Evolutionary conservation across 768 basidiomycete species (phyloP).

Genomic region (Sarcodon sp.): DNA sequence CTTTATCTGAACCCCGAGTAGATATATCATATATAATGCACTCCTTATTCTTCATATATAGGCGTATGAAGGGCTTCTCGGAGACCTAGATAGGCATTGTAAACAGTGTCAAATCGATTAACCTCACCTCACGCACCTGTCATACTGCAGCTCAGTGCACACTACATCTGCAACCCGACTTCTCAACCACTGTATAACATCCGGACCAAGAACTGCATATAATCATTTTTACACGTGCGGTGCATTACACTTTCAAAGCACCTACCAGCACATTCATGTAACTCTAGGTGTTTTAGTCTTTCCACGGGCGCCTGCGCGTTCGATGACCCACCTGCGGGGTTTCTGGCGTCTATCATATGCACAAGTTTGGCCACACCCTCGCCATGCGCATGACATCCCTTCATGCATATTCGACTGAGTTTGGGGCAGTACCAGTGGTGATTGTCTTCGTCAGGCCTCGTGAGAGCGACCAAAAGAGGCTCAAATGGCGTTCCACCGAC

Average conservation of each 20-base stretch:
- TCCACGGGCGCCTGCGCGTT: constrained; percentile 25
- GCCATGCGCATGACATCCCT: constrained; percentile 49
- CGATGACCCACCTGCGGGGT: constrained; percentile 32
- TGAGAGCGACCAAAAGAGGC: constrained; percentile 43
- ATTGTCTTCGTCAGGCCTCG: constrained; percentile 46
- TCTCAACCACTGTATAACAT: constrained; percentile 59
- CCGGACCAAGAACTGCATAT: constrained; percentile 40
- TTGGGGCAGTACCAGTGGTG: constrained; percentile 51
- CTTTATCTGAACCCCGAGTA: too few relatives aligned
- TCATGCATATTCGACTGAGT: constrained; percentile 46
- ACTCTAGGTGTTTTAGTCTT: constrained; percentile 43
- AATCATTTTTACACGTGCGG: too few relatives aligned
- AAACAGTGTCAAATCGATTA: background rate
- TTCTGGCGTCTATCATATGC: constrained; percentile 58
- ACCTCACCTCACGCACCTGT: constrained; percentile 15
- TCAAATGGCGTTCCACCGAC: constrained; percentile 59
- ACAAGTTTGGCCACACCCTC: constrained; percentile 60
- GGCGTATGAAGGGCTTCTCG: background rate
- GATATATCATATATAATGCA: too few relatives aligned
- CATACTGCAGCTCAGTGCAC: constrained; percentile 46
- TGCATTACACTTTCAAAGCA: too few relatives aligned
- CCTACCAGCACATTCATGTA: constrained; percentile 38
- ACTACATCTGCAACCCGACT: constrained; percentile 47
- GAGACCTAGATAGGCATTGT: background rate
- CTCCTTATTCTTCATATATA: background rate